Conservation (phyloP, 2,329 filamentous ascomycete species). For the Botrytis tulipae region DNA sequence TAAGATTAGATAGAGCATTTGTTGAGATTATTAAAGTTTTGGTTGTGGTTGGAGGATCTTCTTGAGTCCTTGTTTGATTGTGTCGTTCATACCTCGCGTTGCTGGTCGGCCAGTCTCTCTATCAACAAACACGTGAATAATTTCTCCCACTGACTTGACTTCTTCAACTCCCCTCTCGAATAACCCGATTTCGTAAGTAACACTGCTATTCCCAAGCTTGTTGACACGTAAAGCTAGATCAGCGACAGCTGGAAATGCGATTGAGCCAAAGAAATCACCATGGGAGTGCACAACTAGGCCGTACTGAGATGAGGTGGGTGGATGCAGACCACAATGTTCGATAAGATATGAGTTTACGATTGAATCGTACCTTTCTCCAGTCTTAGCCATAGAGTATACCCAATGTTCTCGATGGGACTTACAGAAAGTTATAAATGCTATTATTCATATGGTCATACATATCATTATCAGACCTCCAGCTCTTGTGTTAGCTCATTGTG, state of each 20-base stretch:
- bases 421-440: constrained; percentile 79
- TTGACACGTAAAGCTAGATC: constrained; percentile 81
- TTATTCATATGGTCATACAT: constrained; percentile 97
- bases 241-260: constrained; percentile 77
- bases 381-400: neutral
- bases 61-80: constrained; percentile 58
- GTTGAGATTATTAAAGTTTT: constrained; percentile 29
- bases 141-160: constrained; percentile 81
- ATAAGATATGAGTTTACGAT: constrained; percentile 88
- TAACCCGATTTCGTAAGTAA: constrained; percentile 84
- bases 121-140: constrained; percentile 87
- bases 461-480: constrained; percentile 79
- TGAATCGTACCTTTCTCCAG: constrained; percentile 67
- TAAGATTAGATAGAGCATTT: neutral
- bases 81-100: constrained; percentile 59
- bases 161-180: constrained; percentile 72
- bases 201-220: constrained; percentile 80
- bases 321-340: constrained; percentile 70
- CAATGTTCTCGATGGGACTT: constrained; percentile 31
- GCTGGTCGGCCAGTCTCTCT: constrained; percentile 67
- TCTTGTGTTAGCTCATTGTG: neutral
- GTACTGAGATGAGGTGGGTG: constrained; percentile 67
- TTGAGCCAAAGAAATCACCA: constrained; percentile 79
- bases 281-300: constrained; percentile 83
- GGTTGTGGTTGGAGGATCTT: constrained; percentile 47